phyloP scores from a whole-genome alignment of 2,329 filamentous ascomycete genomes.

The Acrocalymma vagum region DNA sequence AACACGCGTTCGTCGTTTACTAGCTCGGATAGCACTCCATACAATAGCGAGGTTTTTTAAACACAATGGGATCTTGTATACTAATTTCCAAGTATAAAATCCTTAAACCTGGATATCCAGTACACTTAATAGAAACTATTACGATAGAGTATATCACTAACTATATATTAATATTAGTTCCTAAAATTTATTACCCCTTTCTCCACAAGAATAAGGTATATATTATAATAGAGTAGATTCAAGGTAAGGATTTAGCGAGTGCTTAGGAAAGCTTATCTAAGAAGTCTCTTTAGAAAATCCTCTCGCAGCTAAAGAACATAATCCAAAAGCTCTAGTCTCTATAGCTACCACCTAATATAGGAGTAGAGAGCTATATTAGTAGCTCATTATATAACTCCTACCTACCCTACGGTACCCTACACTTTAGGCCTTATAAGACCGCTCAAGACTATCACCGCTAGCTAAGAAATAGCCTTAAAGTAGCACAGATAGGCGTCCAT shows the following conservation, averaged over 20 bases:
- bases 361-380: constrained; percentile 21
- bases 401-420: constrained; percentile 19
- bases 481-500: constrained; percentile 22
- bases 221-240: constrained; percentile 57
- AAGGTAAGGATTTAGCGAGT: constrained; percentile 32
- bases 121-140: constrained; percentile 49
- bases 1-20: constrained; percentile 33
- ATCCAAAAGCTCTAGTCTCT: constrained; percentile 25
- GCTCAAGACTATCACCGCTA: constrained; percentile 49
- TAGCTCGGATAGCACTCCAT: constrained; percentile 34
- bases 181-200: constrained; percentile 56
- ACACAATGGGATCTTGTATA: constrained; percentile 27
- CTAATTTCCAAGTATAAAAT: constrained; percentile 34
- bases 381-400: constrained; percentile 36
- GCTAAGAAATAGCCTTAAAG: constrained; percentile 40
- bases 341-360: constrained; percentile 12
- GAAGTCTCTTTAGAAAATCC: constrained; percentile 14
- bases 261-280: constrained; percentile 23
- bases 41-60: constrained; percentile 35
- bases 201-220: constrained; percentile 48
- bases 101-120: constrained; percentile 44
- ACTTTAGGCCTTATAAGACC: constrained; percentile 45
- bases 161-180: constrained; percentile 56
- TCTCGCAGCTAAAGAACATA: constrained; percentile 24
- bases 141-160: constrained; percentile 52